Evolutionary conservation across 2,329 filamentous ascomycete species (phyloP).

Genomic region (Hypoxylon sp.): DNA sequence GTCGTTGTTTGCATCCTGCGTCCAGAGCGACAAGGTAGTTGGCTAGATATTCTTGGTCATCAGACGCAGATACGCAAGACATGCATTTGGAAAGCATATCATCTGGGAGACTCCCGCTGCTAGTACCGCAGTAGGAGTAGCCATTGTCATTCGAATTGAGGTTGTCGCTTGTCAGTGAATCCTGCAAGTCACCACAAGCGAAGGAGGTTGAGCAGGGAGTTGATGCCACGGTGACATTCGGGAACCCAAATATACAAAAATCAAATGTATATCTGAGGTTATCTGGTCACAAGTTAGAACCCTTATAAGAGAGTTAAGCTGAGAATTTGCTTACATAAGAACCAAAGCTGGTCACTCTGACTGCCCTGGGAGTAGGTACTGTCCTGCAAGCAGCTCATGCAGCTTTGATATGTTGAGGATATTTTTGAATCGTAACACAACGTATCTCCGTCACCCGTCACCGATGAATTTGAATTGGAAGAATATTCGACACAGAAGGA

Average conservation of each 20-base stretch:
- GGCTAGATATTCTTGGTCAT: conserved; percentile 58
- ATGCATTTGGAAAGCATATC: conserved; percentile 56
- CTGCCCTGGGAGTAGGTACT: conserved; percentile 60
- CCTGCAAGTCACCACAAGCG: conserved; percentile 61
- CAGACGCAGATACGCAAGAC: conserved; percentile 59
- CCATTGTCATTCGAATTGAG: conserved; percentile 51
- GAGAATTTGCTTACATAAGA: conserved; percentile 60
- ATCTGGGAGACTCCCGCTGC: conserved; percentile 53
- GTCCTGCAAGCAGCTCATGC: conserved; percentile 65
- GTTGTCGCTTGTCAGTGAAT: conserved; percentile 56
- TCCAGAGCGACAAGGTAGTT: conserved; percentile 65
- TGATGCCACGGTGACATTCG: conserved; percentile 60
- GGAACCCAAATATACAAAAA: conserved; percentile 65
- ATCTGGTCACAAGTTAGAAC: conserved; percentile 53
- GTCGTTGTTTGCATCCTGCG: conserved; percentile 63
- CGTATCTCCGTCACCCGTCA: conserved; percentile 59
- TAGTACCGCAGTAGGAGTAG: conserved; percentile 61
- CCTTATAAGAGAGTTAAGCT: neutral
- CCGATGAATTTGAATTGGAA: conserved; percentile 61
- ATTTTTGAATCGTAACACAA: conserved; percentile 61
- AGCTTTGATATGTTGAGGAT: conserved; percentile 57
- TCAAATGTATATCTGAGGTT: conserved; percentile 65
- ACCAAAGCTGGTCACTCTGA: conserved; percentile 68
- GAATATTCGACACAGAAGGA: conserved; percentile 61
- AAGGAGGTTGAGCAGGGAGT: conserved; percentile 64